Evolutionary conservation across 164 flowering plant species (phyloP), one percentile per base, ranked within the genome.

Genomic region (Magnolia sinica): DNA sequence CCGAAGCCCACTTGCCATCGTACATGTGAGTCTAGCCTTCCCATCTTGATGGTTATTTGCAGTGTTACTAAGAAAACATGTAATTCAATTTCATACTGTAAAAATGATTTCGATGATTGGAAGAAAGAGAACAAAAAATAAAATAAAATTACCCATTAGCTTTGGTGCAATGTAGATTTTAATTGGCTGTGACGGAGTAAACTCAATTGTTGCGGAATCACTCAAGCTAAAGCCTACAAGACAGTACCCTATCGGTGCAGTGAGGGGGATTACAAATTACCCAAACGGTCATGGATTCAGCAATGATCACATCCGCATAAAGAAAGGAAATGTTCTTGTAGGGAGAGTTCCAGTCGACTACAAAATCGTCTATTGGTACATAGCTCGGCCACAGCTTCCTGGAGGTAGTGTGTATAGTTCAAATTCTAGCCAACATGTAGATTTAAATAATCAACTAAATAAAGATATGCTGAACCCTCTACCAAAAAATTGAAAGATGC

Each of bases 111-210:
- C 0, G 7, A 37, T 37, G 45, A 37, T 37, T 37, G 7, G 45
- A 37, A 37, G 45, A 37, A 37, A 37, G 7, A 3, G 2, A 27
- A 27, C 29, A 27, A 1, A 27, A 5, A 37, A n/a, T n/a, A n/a
- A n/a, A 37, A 37, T 0, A 37, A 37, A 37, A 3, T 37, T 5
- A 37, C 45, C 45, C 45, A 3, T 37, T 37, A 3, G 45, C 45
- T 3, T 37, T 37, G 45, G 45, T 37, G 45, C 45, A 37, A 37
- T 37, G 45, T 81, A 89, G 91, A 83, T 87, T 67, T 64, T 90
- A 76, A 83, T 88, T 51, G 91, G 93, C 20, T 87, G 91, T 70
- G 93, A 90, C 64, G 93, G 93, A 49, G 84, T 74, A 8, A 83
- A 82, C 63, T 89, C 93, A 1, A 73, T 81, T 0, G 76, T 87